phyloP scores from a whole-genome alignment of 768 basidiomycete genomes.

The Xerocomellus intermedius region DNA sequence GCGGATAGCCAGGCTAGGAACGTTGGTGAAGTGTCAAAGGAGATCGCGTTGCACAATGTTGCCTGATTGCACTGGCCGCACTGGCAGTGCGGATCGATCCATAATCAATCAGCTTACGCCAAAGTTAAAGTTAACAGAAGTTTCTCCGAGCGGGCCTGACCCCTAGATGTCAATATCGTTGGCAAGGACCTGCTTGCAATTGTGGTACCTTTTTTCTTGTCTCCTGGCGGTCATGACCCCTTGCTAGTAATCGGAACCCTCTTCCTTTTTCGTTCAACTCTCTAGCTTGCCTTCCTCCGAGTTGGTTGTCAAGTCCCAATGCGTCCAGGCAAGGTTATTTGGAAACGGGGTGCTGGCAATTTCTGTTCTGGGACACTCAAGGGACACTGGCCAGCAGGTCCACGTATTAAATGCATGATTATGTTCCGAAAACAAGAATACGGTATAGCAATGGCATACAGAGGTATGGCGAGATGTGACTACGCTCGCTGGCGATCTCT shows the following conservation, averaged over 20 bases:
- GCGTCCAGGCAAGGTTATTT: background rate
- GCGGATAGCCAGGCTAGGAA: background rate
- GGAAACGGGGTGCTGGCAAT: no score
- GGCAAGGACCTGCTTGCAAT: background rate
- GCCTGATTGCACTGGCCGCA: background rate
- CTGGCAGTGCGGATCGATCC: no score
- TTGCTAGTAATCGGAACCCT: background rate
- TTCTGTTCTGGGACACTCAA: background rate
- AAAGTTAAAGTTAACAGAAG: no score
- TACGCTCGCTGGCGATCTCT: constrained; percentile 35
- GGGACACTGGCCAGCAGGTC: no score
- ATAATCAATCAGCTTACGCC: no score
- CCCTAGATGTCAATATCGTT: background rate
- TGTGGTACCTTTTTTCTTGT: background rate
- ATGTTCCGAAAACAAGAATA: background rate
- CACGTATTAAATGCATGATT: no score
- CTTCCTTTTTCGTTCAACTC: background rate
- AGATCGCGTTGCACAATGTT: background rate
- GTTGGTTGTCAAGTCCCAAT: background rate
- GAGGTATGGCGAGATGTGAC: background rate
- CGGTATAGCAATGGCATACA: constrained; percentile 13
- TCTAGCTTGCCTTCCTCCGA: background rate
- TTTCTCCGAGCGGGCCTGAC: no score
- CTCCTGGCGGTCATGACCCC: background rate
- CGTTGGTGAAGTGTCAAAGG: background rate